Percentiles rank a stretch among this genome's conserved stretches.
Evolutionary conservation across 2,329 filamentous ascomycete genomes (phyloP).

Genomic region (Bipolaris zeicola): DNA sequence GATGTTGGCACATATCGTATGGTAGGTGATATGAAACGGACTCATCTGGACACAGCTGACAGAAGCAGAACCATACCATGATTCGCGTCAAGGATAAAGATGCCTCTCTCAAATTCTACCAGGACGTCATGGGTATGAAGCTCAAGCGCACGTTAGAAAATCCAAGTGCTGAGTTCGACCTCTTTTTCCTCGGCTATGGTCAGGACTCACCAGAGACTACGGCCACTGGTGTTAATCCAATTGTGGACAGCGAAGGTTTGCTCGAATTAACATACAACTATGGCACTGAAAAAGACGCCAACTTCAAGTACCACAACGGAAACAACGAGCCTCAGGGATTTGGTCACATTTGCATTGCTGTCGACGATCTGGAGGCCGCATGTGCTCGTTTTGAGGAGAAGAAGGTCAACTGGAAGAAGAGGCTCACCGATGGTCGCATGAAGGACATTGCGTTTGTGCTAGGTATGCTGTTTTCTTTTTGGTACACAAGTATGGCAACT

Average conservation of each 20-base stretch:
- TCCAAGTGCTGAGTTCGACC: constrained; percentile 74
- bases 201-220: constrained; percentile 55
- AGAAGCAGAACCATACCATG: constrained; percentile 81
- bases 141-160: constrained; percentile 76
- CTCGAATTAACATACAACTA: constrained; percentile 89
- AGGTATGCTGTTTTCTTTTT: constrained; percentile 48
- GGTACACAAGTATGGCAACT: constrained; percentile 10
- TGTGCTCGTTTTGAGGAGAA: constrained; percentile 84
- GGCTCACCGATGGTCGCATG: constrained; percentile 87
- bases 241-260: constrained; percentile 76
- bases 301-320: constrained; percentile 88
- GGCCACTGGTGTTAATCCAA: constrained; percentile 62
- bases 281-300: constrained; percentile 81
- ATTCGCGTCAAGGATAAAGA: constrained; percentile 78
- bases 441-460: constrained; percentile 91
- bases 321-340: constrained; percentile 93
- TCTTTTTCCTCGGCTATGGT: constrained; percentile 89
- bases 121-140: constrained; percentile 88
- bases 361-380: constrained; percentile 87
- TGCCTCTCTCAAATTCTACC: constrained; percentile 56
- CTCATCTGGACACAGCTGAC: constrained; percentile 14
- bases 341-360: constrained; percentile 85
- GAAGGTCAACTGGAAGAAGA: constrained; percentile 91
- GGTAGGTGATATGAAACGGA: constrained; percentile 41
- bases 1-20: constrained; percentile 75